phyloP scores from a whole-genome alignment of 2,329 filamentous ascomycete species.

The Talaromyces funiculosus region DNA sequence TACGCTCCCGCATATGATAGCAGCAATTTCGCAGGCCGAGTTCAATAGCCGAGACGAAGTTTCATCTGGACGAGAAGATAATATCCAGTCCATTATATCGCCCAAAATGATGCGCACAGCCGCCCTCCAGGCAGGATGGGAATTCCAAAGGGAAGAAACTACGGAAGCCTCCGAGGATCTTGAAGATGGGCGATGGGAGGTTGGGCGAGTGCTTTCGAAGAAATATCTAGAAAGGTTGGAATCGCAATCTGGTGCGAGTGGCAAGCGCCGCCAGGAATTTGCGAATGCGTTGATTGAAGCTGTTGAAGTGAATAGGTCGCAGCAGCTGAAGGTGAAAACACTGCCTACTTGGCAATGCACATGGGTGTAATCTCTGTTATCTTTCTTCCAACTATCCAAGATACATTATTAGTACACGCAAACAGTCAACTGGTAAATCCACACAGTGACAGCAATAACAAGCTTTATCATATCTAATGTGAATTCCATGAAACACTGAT shows the following conservation, averaged over 20 bases:
- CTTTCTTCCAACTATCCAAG: background rate
- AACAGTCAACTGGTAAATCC: no score
- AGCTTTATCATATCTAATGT: no score
- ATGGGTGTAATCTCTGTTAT: background rate
- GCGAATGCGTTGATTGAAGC: constrained; percentile 3
- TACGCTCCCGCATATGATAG: constrained; percentile 1
- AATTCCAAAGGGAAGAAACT: background rate
- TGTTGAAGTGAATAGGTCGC: background rate
- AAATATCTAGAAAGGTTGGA: background rate
- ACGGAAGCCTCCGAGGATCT: background rate
- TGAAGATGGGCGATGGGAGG: constrained; percentile 1
- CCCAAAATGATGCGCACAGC: background rate
- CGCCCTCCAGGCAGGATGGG: background rate
- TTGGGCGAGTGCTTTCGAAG: background rate
- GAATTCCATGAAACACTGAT: no score
- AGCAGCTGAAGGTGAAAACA: background rate
- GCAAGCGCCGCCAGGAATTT: background rate
- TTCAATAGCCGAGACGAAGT: background rate
- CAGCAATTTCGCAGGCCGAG: background rate
- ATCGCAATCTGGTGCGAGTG: background rate
- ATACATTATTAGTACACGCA: no score
- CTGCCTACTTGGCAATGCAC: constrained; percentile 1
- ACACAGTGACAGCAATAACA: no score
- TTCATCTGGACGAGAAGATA: background rate
- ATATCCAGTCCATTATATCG: background rate